Evolutionary conservation across 148 eudicot genomes (phyloP).

Genomic region (Selenicereus undatus): DNA sequence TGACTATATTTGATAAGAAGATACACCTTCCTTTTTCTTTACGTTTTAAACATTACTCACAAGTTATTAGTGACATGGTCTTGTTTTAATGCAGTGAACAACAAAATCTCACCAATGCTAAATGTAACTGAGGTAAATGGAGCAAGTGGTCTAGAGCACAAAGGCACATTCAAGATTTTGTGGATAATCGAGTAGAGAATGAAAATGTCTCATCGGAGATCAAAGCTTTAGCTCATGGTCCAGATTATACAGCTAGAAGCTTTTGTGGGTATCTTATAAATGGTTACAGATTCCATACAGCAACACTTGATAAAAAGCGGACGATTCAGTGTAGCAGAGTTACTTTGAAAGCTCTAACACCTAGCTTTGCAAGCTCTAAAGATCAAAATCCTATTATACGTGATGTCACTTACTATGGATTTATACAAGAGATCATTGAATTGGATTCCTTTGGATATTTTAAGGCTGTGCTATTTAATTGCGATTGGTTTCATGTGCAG

Average conservation of each 20-base stretch:
- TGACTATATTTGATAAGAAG: background rate
- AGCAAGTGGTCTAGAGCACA: background rate
- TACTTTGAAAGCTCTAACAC: background rate
- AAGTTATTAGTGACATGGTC: background rate
- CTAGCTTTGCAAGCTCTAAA: constrained; percentile 22
- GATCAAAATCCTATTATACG: constrained; percentile 11
- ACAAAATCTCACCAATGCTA: background rate
- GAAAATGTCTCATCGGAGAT: too few relatives aligned
- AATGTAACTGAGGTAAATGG: background rate
- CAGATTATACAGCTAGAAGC: too few relatives aligned
- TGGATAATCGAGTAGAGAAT: too few relatives aligned
- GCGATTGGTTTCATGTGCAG: constrained; percentile 4
- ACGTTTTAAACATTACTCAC: background rate
- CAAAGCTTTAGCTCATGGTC: too few relatives aligned
- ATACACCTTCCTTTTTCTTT: background rate
- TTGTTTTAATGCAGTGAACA: background rate
- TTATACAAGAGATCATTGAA: constrained; percentile 8
- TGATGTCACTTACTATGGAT: background rate
- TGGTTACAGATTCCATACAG: too few relatives aligned
- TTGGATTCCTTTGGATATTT: constrained; percentile 12
- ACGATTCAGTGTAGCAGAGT: constrained; percentile 17
- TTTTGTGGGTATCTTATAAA: too few relatives aligned
- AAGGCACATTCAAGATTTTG: too few relatives aligned
- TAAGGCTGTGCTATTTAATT: constrained; percentile 11
- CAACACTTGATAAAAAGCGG: too few relatives aligned